Percentiles rank a stretch among this genome's conserved stretches.
These are phyloP conservation scores for Barnettozyma hawaiiensis DNA, from an alignment of 1,139 yeast genomes.

Conservation along the genomic window DNA sequence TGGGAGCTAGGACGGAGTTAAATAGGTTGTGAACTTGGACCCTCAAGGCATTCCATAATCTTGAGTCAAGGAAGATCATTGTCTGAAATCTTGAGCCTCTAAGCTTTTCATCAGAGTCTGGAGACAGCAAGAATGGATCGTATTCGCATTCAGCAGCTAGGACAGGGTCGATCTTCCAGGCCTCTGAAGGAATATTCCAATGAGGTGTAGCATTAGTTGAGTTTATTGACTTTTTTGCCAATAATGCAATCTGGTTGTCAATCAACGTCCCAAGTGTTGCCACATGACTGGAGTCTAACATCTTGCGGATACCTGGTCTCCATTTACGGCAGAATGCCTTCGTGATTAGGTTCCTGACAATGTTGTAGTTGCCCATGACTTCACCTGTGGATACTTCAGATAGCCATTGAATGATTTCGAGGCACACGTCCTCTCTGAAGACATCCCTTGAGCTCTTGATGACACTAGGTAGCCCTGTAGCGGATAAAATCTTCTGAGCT, in stretches of 20 bases:
- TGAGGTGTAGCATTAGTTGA: slow-evolving; percentile 20
- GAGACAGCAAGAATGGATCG: slow-evolving; percentile 27
- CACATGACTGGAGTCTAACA: slow-evolving; percentile 1
- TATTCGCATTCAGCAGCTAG: slow-evolving; percentile 45
- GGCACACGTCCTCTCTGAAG: slow-evolving; percentile 79
- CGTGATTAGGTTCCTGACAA: slow-evolving; percentile 49
- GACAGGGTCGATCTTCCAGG: slow-evolving; percentile 39
- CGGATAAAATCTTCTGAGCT: slow-evolving; percentile 47
- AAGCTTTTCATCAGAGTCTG: slow-evolving; percentile 33
- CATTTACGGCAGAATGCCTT: slow-evolving; percentile 50
- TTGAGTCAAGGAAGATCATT: slow-evolving; percentile 59
- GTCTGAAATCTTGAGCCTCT: slow-evolving; percentile 76
- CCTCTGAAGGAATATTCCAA: slow-evolving; percentile 29
- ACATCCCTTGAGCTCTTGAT: slow-evolving; percentile 64
- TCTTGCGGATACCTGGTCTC: slow-evolving; percentile 39
- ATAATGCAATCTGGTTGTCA: slow-evolving; percentile 20
- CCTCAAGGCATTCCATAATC: slow-evolving; percentile 70
- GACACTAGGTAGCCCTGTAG: slow-evolving; percentile 63
- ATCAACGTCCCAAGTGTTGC: slow-evolving; percentile 13
- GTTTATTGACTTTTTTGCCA: slow-evolving; percentile 17
- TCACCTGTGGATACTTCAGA: slow-evolving; percentile 53
- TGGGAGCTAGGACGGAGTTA: slow-evolving; percentile 65
- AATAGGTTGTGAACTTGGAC: slow-evolving; percentile 59
- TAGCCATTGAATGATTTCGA: slow-evolving; percentile 63
- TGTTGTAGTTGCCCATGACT: slow-evolving; percentile 44